Evolutionary conservation across 2,329 filamentous ascomycete genomes (phyloP), one percentile per base, ranked within the genome.

Genomic region (Graphilbum fragrans): DNA sequence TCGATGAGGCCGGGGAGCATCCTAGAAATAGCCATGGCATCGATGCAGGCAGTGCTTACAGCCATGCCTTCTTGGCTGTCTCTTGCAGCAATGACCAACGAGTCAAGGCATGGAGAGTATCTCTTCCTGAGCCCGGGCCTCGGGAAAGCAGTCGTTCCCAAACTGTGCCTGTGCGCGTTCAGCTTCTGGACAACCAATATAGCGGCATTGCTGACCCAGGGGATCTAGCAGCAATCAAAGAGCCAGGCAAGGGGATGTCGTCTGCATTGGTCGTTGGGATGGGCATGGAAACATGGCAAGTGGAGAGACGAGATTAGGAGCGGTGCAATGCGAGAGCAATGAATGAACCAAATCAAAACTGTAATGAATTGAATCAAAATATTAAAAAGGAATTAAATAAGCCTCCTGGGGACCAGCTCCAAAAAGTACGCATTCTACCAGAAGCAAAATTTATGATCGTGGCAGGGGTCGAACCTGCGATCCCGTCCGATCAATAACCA

Each of bases 171-270:
- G 42, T 41, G 19, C 37, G 47, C 14, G 55, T 72, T 4, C 54
- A 59, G 37, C 51, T 74, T 40, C 45, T 69, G n/a, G 65, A 63
- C 21, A 66, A 75, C 46, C 53, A 55, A 17, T 74, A 73, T 48
- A 80, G 74, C 46, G 66, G 70, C n/a, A 65, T 80, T 6, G 74
- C 76, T 19, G 77, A 80, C 46, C 62, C 73, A 1, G 74, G 72
- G 4, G 72, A 69, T 39, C 41, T 79, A 25, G 67, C 62, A 46
- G 50, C 63, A 21, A 48, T 71, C 21, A 18, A 7, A 5, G 22
- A 23, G 10, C 12, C 38, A 3, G 12, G 8, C 4, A 35, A 11
- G n/a, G 39, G 9, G n/a, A 22, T 5, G n/a, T 10, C 20, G 19
- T 44, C 32, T 14, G 48, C 46, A 10, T 58, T 69, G 41, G 55